Evolutionary conservation across 345 rosid genomes (phyloP), one percentile per base, ranked within the genome.

Genomic region (Murraya paniculata): DNA sequence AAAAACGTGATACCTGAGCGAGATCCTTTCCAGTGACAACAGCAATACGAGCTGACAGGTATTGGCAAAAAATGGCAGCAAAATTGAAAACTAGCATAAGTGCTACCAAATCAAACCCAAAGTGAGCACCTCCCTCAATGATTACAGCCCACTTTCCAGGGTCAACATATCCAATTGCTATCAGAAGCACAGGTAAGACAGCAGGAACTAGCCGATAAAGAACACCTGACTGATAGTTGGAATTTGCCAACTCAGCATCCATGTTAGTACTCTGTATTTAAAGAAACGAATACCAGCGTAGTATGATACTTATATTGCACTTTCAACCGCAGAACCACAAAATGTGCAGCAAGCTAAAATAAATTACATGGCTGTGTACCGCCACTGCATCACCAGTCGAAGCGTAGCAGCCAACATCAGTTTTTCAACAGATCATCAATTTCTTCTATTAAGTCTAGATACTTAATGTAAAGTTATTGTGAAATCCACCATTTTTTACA

Each of bases 101-200:
- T 21, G 83, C 82, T 55, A 89, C 87, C 82, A 97, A 87, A 76
- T 91, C 96, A 86, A 80, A 74, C 81, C 98, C 99, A 79, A 87
- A 97, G 70, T 87, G 93, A 16, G 98, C 92, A 87, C 98, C 98
- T 73, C 93, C 98, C 82, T 97, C 98, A n/a, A 97, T 78, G 59
- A 84, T 82, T 68, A 93, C 92, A 55, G 87, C 98, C 99, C 98
- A 94, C 86, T 94, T 97, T 66, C 98, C 98, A 57, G 98, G 98
- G 85, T 97, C 98, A 61, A 97, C 86, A 86, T 97, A 97, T 79
- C 93, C 93, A 25, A 91, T 76, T 72, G 99, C 83, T 80, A 94
- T 84, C 82, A 97, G 81, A 84, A 94, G 90, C 22, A 81, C 98
- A 0, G 98, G 98, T 62, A 89, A 81, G 78, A 90, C 53, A 41